Conservation (phyloP, 495 filamentous ascomycete genomes). For the Neurospora intermedia region DNA sequence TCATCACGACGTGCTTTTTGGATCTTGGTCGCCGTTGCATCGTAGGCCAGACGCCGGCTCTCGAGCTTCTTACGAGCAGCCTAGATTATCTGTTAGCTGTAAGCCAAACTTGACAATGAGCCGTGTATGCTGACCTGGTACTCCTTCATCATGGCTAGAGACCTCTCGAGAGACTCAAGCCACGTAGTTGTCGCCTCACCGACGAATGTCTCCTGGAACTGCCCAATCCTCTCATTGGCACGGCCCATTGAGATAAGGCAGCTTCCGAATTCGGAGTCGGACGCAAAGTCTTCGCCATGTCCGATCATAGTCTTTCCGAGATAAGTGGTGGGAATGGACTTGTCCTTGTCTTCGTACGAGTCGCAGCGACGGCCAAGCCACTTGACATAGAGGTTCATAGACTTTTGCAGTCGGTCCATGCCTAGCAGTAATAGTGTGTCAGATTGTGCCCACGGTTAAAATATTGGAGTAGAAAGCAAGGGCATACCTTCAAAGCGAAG, state of each 20-base stretch:
- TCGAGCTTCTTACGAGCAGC: conserved; percentile 91
- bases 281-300: conserved; percentile 91
- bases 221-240: conserved; percentile 78
- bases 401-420: conserved; percentile 83
- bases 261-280: conserved; percentile 84
- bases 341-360: conserved; percentile 69
- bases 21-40: conserved; percentile 82
- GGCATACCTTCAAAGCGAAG: conserved; percentile 76
- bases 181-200: conserved; percentile 73
- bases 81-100: conserved; percentile 31
- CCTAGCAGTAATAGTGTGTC: conserved; percentile 36
- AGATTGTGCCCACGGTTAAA: not conserved
- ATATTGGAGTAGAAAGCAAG: not conserved
- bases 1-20: conserved; percentile 91
- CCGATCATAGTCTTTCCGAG: conserved; percentile 79
- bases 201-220: conserved; percentile 78
- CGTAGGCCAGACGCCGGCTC: conserved; percentile 78
- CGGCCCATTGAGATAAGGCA: conserved; percentile 74
- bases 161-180: conserved; percentile 86
- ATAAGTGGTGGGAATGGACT: conserved; percentile 67
- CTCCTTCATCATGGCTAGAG: conserved; percentile 91
- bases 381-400: conserved; percentile 84
- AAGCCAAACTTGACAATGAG: not conserved
- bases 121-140: conserved; percentile 52
- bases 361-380: conserved; percentile 80